Conservation (phyloP, 768 basidiomycete genomes). For the Russula foetens region DNA sequence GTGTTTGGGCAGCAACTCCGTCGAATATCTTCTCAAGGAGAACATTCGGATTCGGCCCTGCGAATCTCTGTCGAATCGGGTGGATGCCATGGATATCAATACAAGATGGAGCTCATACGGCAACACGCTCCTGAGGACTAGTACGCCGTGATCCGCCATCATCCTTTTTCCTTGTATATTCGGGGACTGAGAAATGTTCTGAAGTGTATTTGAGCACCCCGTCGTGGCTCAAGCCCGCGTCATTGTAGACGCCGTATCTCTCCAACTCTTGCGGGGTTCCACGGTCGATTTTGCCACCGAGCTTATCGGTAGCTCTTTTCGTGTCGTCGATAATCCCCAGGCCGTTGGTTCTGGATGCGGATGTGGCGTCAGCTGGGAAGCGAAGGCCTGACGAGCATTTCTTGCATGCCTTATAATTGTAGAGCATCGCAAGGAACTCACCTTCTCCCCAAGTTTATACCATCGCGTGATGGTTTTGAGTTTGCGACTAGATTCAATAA, state of each 20-base stretch:
- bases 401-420: not conserved
- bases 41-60: slow-evolving; percentile 61
- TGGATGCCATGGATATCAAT: slow-evolving; percentile 97
- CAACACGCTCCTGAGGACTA: slow-evolving; percentile 68
- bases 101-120: slow-evolving; percentile 78
- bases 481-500: no score
- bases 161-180: not conserved
- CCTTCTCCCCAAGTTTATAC: no score
- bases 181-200: not conserved
- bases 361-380: slow-evolving; percentile 94
- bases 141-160: slow-evolving; percentile 39
- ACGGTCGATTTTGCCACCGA: slow-evolving; percentile 90
- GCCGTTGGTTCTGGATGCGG: slow-evolving; percentile 88
- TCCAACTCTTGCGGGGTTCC: slow-evolving; percentile 78
- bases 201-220: slow-evolving; percentile 66
- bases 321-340: slow-evolving; percentile 78
- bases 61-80: slow-evolving; percentile 86
- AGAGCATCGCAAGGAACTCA: no score
- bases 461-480: no score
- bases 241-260: slow-evolving; percentile 78
- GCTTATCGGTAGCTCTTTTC: slow-evolving; percentile 88
- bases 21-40: slow-evolving; percentile 55
- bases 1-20: slow-evolving; percentile 58
- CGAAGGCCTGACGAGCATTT: slow-evolving; percentile 37
- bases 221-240: slow-evolving; percentile 64